A percentile compares a stretch with the other conserved stretches of the same genome.
Conservation (phyloP, 2,329 filamentous ascomycete species). For the Xylariaceae sp. region DNA sequence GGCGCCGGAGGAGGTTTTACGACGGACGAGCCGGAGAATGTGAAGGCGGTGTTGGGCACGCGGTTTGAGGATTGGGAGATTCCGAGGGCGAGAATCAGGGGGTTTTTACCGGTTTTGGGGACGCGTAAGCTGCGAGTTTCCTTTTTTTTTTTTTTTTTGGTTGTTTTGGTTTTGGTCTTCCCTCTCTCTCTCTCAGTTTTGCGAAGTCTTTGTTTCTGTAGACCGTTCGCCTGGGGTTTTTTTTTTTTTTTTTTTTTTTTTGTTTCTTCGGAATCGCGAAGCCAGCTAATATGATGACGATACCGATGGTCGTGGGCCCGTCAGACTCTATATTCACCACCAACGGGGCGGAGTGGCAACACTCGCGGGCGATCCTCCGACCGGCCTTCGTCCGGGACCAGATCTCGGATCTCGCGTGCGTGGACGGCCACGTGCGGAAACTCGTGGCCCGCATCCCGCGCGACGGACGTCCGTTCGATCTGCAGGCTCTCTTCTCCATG, state of each 20-base stretch:
- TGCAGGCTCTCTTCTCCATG: slow-evolving; percentile 58
- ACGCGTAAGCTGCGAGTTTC: slow-evolving; percentile 23
- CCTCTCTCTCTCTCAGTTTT: too few species aligned
- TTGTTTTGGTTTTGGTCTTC: too few species aligned
- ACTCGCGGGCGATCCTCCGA: slow-evolving; percentile 46
- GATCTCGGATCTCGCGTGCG: slow-evolving; percentile 61
- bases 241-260: neutral
- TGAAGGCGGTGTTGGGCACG: slow-evolving; percentile 49
- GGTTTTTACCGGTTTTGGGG: slow-evolving; percentile 43
- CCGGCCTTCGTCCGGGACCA: slow-evolving; percentile 50
- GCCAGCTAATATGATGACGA: neutral
- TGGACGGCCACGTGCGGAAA: slow-evolving; percentile 62
- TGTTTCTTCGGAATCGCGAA: neutral
- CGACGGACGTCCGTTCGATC: slow-evolving; percentile 51
- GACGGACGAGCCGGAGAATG: slow-evolving; percentile 37
- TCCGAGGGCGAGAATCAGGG: slow-evolving; percentile 33
- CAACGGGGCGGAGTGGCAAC: slow-evolving; percentile 49
- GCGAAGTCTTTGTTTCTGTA: too few species aligned
- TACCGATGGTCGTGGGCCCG: neutral
- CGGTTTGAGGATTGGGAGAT: slow-evolving; percentile 46
- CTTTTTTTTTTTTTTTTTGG: neutral
- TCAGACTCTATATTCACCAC: slow-evolving; percentile 46
- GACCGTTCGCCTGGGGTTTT: too few species aligned
- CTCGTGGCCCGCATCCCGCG: slow-evolving; percentile 54
- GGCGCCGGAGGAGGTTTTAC: slow-evolving; percentile 3